These are phyloP conservation scores for Trametopsis cervina DNA, from an alignment of 768 basidiomycete species.

Conservation along the genomic window DNA sequence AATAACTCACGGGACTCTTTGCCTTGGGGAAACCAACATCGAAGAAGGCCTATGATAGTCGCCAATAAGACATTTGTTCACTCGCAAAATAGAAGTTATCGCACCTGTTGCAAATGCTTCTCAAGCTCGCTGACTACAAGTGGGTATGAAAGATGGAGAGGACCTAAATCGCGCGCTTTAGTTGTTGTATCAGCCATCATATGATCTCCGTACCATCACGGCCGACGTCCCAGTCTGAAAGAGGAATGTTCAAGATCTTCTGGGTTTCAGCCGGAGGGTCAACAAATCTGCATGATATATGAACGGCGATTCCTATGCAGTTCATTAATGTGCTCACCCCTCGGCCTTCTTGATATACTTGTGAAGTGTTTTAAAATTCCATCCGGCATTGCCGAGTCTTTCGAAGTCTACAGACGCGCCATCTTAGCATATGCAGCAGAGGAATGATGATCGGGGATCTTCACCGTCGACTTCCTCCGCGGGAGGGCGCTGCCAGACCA, in stretches of 20 bases:
- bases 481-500: conserved; percentile 19
- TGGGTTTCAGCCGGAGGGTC: conserved; percentile 9
- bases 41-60: background rate
- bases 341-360: conserved; percentile 17
- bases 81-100: no score
- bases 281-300: conserved; percentile 6
- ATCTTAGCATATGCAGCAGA: background rate
- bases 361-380: conserved; percentile 21
- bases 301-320: background rate
- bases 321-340: conserved; percentile 6
- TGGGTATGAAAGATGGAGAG: background rate
- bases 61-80: no score
- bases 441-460: background rate
- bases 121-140: background rate
- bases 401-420: background rate
- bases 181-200: background rate
- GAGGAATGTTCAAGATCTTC: conserved; percentile 8
- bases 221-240: conserved; percentile 12
- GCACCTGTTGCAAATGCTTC: background rate
- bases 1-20: conserved; percentile 10
- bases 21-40: conserved; percentile 5
- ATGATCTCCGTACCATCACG: background rate
- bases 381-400: conserved; percentile 20
- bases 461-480: conserved; percentile 19
- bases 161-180: background rate